These are phyloP conservation scores for Cladorrhinum sp. DNA, from an alignment of 2,329 filamentous ascomycete species.

Conservation along the genomic window DNA sequence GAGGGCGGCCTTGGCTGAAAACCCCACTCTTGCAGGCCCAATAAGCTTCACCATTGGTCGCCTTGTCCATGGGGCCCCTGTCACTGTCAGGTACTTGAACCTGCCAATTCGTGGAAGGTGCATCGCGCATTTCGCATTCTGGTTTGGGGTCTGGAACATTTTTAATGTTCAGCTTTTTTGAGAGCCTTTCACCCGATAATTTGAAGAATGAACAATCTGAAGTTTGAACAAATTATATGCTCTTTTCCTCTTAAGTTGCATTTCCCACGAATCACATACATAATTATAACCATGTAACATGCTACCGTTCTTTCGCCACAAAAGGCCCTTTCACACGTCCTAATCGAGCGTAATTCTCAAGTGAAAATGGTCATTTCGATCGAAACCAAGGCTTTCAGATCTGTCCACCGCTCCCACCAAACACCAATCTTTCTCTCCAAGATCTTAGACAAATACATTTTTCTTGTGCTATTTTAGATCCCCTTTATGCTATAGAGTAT, in stretches of 20 bases:
- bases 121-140: not conserved
- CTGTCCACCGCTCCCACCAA: not conserved
- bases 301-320: not conserved
- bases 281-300: not conserved
- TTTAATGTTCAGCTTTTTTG: not conserved
- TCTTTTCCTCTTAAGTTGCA: too few species aligned
- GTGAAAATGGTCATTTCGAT: not conserved
- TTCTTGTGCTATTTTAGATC: too few species aligned
- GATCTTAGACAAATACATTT: not conserved
- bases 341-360: not conserved
- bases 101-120: not conserved
- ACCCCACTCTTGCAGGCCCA: not conserved
- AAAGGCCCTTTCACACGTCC: not conserved
- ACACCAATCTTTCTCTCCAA: not conserved
- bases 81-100: not conserved
- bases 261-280: not conserved
- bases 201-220: not conserved
- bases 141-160: not conserved
- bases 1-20: not conserved
- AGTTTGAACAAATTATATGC: too few species aligned
- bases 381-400: not conserved
- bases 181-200: not conserved
- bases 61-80: not conserved
- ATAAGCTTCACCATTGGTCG: conserved; percentile 8
- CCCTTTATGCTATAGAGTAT: not conserved